Percentiles rank a stretch among this genome's conserved stretches.
phyloP scores from a whole-genome alignment of 2,329 filamentous ascomycete species.

The Xylariaceae sp. region DNA sequence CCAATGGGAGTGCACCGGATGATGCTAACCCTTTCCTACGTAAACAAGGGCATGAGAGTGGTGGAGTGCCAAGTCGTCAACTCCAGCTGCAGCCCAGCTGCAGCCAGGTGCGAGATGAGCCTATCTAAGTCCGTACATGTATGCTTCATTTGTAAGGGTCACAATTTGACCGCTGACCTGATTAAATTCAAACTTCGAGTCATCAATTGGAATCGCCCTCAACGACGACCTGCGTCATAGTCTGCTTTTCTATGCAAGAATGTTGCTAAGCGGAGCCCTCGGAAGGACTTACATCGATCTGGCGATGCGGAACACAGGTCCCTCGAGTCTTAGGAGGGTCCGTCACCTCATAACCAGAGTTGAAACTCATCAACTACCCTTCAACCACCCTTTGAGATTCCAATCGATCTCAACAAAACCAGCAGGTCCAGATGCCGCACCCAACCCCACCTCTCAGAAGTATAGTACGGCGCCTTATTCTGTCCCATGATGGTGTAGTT shows the following conservation, averaged over 20 bases:
- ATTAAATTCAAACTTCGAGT: no score
- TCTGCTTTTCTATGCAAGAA: background rate
- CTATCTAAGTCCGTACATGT: no score
- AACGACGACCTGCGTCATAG: no score
- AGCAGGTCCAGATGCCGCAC: background rate
- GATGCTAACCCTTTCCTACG: no score
- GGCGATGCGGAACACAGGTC: constrained; percentile 3
- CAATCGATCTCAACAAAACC: constrained; percentile 20
- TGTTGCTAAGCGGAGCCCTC: constrained; percentile 20
- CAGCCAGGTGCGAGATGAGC: no score
- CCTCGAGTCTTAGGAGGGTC: background rate
- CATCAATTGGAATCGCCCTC: no score
- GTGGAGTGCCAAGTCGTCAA: no score
- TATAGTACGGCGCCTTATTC: constrained; percentile 11
- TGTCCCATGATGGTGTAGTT: background rate
- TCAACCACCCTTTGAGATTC: constrained; percentile 12
- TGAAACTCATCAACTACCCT: background rate
- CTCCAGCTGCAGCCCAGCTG: no score
- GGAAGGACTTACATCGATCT: constrained; percentile 16
- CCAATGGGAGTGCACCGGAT: no score
- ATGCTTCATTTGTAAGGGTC: no score
- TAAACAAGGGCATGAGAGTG: no score
- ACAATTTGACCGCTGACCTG: no score
- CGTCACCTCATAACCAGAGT: background rate
- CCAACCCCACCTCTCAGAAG: constrained; percentile 6